Evolutionary conservation across 139 green algal genomes (phyloP).

Genomic region (Picochlorum sp.): DNA sequence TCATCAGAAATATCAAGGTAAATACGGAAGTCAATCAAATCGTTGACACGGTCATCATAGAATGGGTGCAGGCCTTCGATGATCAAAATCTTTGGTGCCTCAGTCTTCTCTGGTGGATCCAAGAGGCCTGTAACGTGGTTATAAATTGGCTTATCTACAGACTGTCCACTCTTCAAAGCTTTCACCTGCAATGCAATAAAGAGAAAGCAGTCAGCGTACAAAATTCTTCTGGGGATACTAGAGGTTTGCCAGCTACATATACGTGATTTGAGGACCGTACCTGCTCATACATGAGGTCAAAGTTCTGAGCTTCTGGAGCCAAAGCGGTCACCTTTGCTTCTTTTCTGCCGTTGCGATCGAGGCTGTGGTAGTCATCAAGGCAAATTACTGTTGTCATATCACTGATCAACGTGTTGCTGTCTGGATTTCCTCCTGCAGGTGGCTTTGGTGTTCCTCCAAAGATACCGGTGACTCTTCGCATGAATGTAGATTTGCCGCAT

Average conservation of each 20-base stretch:
- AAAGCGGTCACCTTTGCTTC: conserved; percentile 80
- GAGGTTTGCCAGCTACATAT: neutral
- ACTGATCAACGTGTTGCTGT: conserved; percentile 97
- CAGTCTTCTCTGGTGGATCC: conserved; percentile 88
- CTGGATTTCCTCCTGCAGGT: conserved; percentile 87
- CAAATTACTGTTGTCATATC: conserved; percentile 99
- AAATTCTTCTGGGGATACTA: neutral
- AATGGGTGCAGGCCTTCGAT: conserved; percentile 99
- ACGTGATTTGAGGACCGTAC: neutral
- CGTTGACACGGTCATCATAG: conserved; percentile 90
- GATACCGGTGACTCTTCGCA: conserved; percentile 95
- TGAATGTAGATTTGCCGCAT: conserved; percentile 99
- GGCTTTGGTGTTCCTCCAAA: conserved; percentile 90
- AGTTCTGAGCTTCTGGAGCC: conserved; percentile 91
- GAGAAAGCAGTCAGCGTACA: neutral
- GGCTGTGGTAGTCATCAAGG: conserved; percentile 98
- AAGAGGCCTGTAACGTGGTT: conserved; percentile 97
- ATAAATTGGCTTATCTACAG: conserved; percentile 99
- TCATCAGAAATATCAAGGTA: conserved; percentile 99
- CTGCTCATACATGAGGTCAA: conserved; percentile 98
- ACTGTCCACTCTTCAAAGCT: conserved; percentile 94
- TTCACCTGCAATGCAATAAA: conserved; percentile 58
- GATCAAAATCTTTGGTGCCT: conserved; percentile 84
- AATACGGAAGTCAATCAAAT: conserved; percentile 97
- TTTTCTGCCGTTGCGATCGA: conserved; percentile 92